Base-by-base conservation (phyloP, 2,329 filamentous ascomycete genomes). In the Colletotrichum melonis region DNA sequence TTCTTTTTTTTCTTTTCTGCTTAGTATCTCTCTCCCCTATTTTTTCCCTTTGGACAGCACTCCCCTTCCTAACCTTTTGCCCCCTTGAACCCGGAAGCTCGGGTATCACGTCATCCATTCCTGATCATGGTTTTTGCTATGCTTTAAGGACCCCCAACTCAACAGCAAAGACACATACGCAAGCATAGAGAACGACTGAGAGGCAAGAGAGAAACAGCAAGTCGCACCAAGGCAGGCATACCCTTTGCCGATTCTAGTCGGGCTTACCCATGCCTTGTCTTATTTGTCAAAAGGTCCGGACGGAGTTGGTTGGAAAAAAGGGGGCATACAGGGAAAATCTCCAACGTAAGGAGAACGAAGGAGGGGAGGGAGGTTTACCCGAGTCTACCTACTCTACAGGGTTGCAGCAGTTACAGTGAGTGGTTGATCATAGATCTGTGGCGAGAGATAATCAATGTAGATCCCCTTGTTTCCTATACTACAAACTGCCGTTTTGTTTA, bases 101-200 rank as follows among this genome's bases (percentile, higher is more conserved):
- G 70, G 70, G 42, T 64, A 63, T 69, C 66, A 59, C 70, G 66
- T 72, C 66, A 72, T 59, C 24, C 65, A 35, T 63, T 14, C 22
- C 46, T 49, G 5, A 58, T 22, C 58, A 58, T 35, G 16, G 63
- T 56, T 68, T 67, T 62, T 52, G 63, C 38, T 42, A 19, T 52
- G 32, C 9, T 60, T 22, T 4, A n/a, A 19, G 19, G 7, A 49
- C 16, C 19, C 6, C 16, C 42, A n/a, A 49, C 42, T 49, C 19
- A n/a, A 49, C 14, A 42, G 38, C 38, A 42, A 42, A 42, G 38
- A 42, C 38, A 42, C 38, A 19, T 42, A 42, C 14, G 14, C 38
- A 19, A 42, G 38, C 38, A 42, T 5, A 19, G 38, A 42, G 14
- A 6, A 42, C 12, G 32, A 35, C 32, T 12, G 5, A n/a, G 7